A percentile compares a stretch with the other conserved stretches of the same genome.
Conservation (phyloP, 352 stramenopile species). For the Pythium oligandrum region DNA sequence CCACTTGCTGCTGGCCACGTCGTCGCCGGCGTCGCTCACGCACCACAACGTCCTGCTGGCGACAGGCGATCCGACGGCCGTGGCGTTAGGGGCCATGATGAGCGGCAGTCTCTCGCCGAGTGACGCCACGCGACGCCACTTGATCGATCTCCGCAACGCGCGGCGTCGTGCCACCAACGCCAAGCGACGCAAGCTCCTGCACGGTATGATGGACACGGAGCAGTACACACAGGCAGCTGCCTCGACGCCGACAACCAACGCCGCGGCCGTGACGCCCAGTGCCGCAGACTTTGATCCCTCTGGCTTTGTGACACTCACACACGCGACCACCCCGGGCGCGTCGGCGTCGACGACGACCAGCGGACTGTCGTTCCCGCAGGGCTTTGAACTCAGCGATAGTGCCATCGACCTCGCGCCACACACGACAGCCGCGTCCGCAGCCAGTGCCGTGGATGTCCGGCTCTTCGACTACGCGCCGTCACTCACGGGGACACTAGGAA, state of each 20-base stretch:
- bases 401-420: conserved; percentile 31
- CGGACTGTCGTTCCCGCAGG: conserved; percentile 43
- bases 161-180: conserved; percentile 29
- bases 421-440: conserved; percentile 8
- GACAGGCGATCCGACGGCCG: not conserved
- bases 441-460: conserved; percentile 32
- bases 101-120: conserved; percentile 37
- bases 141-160: conserved; percentile 57
- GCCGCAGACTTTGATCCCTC: conserved; percentile 60
- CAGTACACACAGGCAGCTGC: conserved; percentile 2
- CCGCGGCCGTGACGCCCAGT: not conserved
- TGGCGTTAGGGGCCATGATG: not conserved
- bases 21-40: not conserved
- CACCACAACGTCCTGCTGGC: no score
- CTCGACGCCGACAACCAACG: not conserved
- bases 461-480: conserved; percentile 48
- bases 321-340: conserved; percentile 15
- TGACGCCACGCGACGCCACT: conserved; percentile 38
- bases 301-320: conserved; percentile 42
- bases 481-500: conserved; percentile 15
- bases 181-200: conserved; percentile 43
- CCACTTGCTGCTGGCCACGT: conserved; percentile 3
- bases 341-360: conserved; percentile 11
- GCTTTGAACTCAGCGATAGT: conserved; percentile 45
- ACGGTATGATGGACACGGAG: conserved; percentile 27